Evolutionary conservation across 2,329 filamentous ascomycete genomes (phyloP).

Genomic region (Penicillium sclerotiorum): DNA sequence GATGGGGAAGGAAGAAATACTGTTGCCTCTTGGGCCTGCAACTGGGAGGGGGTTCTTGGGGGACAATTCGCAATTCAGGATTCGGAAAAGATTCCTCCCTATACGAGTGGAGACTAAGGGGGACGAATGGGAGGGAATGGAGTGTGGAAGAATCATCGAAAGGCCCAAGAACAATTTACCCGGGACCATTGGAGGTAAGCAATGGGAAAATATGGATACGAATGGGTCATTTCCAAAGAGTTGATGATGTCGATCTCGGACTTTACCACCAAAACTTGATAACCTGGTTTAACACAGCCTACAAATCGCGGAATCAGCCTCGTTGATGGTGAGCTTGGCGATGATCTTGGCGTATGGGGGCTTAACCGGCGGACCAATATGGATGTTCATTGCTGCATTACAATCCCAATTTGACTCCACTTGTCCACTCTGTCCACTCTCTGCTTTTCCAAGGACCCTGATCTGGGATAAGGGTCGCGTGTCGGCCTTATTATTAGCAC

Average conservation of each 20-base stretch:
- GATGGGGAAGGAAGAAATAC: neutral
- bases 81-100: neutral
- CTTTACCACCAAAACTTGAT: no score
- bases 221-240: no score
- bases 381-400: no score
- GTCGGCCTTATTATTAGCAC: neutral
- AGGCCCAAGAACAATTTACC: no score
- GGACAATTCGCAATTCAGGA: neutral
- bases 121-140: neutral
- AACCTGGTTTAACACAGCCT: neutral
- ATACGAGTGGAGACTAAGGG: conserved; percentile 4
- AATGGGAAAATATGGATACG: no score
- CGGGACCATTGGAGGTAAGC: no score
- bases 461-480: conserved; percentile 4
- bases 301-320: neutral
- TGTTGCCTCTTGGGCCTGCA: neutral
- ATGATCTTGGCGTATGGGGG: neutral
- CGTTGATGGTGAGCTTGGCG: neutral
- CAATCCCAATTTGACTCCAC: no score
- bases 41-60: neutral
- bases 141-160: neutral
- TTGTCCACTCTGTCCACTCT: no score
- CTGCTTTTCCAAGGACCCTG: neutral
- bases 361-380: neutral
- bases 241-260: no score